Conservation (phyloP, 306 rosid species). For the Luffa aegyptiaca region DNA sequence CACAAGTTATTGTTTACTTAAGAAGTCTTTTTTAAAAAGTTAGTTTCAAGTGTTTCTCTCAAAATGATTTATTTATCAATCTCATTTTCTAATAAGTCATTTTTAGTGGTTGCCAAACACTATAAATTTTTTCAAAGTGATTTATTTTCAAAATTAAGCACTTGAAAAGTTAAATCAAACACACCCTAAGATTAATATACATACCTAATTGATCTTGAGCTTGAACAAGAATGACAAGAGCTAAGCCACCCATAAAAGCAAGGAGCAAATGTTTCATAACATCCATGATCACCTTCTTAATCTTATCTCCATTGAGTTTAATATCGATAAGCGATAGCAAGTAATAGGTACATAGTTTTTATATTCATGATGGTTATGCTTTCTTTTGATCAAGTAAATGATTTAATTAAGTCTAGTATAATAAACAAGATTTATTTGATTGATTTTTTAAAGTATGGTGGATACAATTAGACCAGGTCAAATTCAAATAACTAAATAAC, state of each 20-base stretch:
- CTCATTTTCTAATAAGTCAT: no score
- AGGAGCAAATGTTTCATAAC: background rate
- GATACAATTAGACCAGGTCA: no score
- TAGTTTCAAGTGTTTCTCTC: no score
- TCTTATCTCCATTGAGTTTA: background rate
- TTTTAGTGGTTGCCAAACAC: no score
- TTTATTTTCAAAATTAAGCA: no score
- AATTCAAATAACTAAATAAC: no score
- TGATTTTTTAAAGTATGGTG: background rate
- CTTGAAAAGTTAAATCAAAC: no score
- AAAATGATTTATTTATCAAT: no score
- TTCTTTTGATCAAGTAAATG: background rate
- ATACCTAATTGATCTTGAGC: background rate
- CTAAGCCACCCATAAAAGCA: background rate
- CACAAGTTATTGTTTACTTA: no score
- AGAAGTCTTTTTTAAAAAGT: no score
- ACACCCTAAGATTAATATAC: background rate
- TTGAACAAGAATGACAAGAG: background rate
- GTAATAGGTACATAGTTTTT: background rate
- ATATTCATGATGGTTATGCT: background rate
- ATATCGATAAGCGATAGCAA: no score
- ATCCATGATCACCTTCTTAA: background rate
- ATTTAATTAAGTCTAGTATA: background rate
- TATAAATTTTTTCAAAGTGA: no score
- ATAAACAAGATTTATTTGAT: background rate